Evolutionary conservation across 805 yeast species (phyloP).

Genomic region (Candida glaebosa): DNA sequence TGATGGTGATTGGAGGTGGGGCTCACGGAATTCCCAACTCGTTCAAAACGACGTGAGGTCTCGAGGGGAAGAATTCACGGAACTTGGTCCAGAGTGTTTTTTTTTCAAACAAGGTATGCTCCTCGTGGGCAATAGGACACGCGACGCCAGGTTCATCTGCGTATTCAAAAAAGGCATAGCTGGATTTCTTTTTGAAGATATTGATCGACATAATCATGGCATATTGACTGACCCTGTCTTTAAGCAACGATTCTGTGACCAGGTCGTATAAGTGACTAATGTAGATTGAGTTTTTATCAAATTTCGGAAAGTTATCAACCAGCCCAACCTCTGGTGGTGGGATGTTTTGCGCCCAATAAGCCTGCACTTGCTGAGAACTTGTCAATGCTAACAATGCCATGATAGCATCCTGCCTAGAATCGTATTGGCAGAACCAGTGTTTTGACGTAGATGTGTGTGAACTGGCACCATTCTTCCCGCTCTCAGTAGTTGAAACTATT

Average conservation of each 20-base stretch:
- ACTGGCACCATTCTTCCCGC: constrained; percentile 20
- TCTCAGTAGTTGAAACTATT: constrained; percentile 40
- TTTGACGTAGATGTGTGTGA: constrained; percentile 19
- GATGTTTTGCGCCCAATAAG: constrained; percentile 85
- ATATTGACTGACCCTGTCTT: constrained; percentile 58
- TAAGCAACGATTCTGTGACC: constrained; percentile 53
- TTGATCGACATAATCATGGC: constrained; percentile 62
- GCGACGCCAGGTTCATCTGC: constrained; percentile 71
- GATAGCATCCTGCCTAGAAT: constrained; percentile 82
- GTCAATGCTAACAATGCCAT: constrained; percentile 73
- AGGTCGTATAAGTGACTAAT: constrained; percentile 65
- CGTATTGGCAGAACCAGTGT: constrained; percentile 75
- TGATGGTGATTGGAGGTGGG: constrained; percentile 74
- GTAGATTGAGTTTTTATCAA: constrained; percentile 73
- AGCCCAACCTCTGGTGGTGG: constrained; percentile 24
- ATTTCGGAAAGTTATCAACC: constrained; percentile 9
- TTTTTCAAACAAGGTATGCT: constrained; percentile 69
- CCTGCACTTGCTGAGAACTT: constrained; percentile 49
- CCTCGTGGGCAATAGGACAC: constrained; percentile 79
- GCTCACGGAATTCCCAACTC: constrained; percentile 49
- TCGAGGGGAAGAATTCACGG: constrained; percentile 44
- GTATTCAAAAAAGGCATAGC: constrained; percentile 73
- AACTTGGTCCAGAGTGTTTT: constrained; percentile 84
- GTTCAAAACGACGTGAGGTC: constrained; percentile 1
- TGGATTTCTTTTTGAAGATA: constrained; percentile 47